Evolutionary conservation across 2,329 filamentous ascomycete genomes (phyloP).

Genomic region (Verticillium zaregamsianum): DNA sequence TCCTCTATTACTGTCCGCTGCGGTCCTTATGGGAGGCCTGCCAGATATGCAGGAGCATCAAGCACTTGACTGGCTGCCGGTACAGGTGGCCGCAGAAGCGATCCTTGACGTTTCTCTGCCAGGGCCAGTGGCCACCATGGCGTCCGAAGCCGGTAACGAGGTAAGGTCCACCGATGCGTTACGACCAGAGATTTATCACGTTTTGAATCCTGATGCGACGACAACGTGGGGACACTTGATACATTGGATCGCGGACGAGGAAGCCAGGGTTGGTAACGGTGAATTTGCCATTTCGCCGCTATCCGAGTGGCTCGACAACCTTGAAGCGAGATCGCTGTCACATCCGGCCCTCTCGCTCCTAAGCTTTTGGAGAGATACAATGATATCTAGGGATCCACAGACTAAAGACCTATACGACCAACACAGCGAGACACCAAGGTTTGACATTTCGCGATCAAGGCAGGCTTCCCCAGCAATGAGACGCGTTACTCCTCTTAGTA

Average conservation of each 20-base stretch:
- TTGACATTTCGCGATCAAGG: neutral
- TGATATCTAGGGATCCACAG: neutral
- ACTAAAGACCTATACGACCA: neutral
- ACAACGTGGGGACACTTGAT: neutral
- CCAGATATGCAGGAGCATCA: constrained; percentile 33
- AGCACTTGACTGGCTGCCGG: constrained; percentile 31
- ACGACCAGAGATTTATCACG: neutral
- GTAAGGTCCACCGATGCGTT: neutral
- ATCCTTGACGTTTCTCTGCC: constrained; percentile 19
- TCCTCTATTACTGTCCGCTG: constrained; percentile 42
- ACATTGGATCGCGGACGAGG: neutral
- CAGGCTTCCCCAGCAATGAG: neutral
- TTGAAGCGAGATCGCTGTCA: neutral
- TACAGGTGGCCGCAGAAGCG: constrained; percentile 26
- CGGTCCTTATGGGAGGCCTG: constrained; percentile 36
- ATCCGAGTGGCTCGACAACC: neutral
- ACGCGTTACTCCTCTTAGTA: neutral
- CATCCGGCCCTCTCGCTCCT: neutral
- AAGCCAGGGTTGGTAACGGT: neutral
- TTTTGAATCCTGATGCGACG: neutral
- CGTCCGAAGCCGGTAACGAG: neutral
- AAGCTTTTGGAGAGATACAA: neutral
- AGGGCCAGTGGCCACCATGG: neutral
- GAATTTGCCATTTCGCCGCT: neutral
- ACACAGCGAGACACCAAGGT: neutral